A percentile compares a stretch with the other conserved stretches of the same genome.
Evolutionary conservation across 179 eudicot genomes (phyloP).

Genomic region (Silene coronaria): DNA sequence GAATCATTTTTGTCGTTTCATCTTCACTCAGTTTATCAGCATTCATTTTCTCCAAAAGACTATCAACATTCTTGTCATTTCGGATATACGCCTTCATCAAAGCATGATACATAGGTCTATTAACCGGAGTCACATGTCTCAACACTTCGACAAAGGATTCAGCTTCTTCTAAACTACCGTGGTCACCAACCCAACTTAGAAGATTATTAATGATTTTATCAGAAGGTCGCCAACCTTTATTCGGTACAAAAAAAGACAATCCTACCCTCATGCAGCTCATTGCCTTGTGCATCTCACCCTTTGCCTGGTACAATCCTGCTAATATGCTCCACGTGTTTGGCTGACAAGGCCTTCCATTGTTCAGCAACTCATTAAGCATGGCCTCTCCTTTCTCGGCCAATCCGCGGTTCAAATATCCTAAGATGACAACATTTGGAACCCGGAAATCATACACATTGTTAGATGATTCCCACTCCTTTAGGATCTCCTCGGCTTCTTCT

Average conservation of each 20-base stretch:
- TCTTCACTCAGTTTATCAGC: slow-evolving; percentile 44
- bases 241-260: slow-evolving; percentile 30
- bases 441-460: slow-evolving; percentile 63
- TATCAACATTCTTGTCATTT: slow-evolving; percentile 46
- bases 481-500: slow-evolving; percentile 56
- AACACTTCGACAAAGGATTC: slow-evolving; percentile 44
- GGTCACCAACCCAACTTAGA: slow-evolving; percentile 49
- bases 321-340: slow-evolving; percentile 55
- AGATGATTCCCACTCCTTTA: slow-evolving; percentile 70
- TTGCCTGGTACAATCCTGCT: slow-evolving; percentile 49
- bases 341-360: slow-evolving; percentile 33
- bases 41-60: slow-evolving; percentile 48
- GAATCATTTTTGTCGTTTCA: slow-evolving; percentile 45
- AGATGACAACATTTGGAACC: slow-evolving; percentile 44
- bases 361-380: slow-evolving; percentile 40
- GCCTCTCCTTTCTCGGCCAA: slow-evolving; percentile 58
- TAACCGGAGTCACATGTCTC: slow-evolving; percentile 36
- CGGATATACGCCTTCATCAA: slow-evolving; percentile 44
- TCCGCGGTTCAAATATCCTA: slow-evolving; percentile 41
- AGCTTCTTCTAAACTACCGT: slow-evolving; percentile 44
- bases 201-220: slow-evolving; percentile 31
- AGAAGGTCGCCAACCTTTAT: slow-evolving; percentile 51
- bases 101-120: slow-evolving; percentile 53
- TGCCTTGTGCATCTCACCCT: slow-evolving; percentile 45
- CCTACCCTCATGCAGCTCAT: slow-evolving; percentile 45